A percentile compares a stretch with the other conserved stretches of the same genome.
Conservation (phyloP, 129 eudicot genomes). For the Ambrosia artemisiifolia region DNA sequence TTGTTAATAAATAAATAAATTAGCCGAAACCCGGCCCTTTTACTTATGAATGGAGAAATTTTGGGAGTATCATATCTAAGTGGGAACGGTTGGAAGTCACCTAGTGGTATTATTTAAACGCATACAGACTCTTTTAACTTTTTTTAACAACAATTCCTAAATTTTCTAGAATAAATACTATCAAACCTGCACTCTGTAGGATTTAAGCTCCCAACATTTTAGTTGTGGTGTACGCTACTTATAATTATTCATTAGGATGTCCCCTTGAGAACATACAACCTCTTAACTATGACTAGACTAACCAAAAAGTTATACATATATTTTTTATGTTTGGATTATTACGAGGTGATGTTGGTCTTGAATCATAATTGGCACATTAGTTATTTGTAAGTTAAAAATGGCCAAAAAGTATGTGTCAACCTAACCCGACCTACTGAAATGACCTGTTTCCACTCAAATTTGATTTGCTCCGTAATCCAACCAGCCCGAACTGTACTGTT, state of each 20-base stretch:
- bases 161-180: too few species aligned
- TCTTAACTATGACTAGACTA: neutral
- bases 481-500: neutral
- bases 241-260: too few species aligned
- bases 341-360: neutral
- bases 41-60: neutral
- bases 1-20: neutral
- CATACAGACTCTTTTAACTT: too few species aligned
- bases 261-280: neutral
- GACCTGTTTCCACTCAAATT: neutral
- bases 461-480: neutral
- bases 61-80: neutral
- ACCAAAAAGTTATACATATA: neutral
- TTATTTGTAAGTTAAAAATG: neutral
- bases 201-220: too few species aligned
- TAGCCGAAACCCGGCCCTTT: neutral
- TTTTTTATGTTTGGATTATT: neutral
- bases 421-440: neutral
- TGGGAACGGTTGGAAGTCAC: neutral
- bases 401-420: neutral
- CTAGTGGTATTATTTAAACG: neutral
- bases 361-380: neutral
- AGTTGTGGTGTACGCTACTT: too few species aligned
- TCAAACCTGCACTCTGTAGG: too few species aligned
- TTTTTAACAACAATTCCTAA: too few species aligned